These are phyloP conservation scores for Ceratocystis smalleyi DNA, from an alignment of 2,329 filamentous ascomycete species.

Conservation along the genomic window DNA sequence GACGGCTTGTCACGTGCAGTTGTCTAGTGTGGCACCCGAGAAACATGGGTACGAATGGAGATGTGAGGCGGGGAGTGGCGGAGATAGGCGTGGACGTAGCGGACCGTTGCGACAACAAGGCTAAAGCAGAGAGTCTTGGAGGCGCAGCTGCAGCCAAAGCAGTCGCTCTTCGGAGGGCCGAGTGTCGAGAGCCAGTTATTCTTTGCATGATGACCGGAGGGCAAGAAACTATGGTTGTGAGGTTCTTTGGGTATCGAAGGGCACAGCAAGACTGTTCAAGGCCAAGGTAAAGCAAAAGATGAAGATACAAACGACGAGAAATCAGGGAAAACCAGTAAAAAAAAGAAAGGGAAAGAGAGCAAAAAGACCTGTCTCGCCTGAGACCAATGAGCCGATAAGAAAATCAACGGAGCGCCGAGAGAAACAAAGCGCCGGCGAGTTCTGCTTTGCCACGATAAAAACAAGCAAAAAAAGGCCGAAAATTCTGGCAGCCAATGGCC, in stretches of 20 bases:
- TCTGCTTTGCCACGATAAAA: constrained; percentile 8
- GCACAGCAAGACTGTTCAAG: not conserved
- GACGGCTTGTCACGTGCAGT: constrained; percentile 23
- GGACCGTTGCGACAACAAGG: constrained; percentile 29
- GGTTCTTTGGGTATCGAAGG: not conserved
- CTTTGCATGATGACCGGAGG: constrained; percentile 9
- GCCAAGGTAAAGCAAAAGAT: not conserved
- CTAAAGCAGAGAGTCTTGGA: constrained; percentile 33
- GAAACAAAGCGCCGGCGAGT: constrained; percentile 4
- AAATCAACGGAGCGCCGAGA: not conserved
- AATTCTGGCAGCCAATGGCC: constrained; percentile 11
- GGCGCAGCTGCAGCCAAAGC: constrained; percentile 20
- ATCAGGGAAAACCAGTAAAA: not conserved
- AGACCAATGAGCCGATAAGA: not conserved
- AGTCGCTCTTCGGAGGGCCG: constrained; percentile 8
- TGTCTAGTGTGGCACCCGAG: constrained; percentile 6
- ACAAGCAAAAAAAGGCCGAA: constrained; percentile 12
- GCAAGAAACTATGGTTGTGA: not conserved
- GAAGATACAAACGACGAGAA: not conserved
- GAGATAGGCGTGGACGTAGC: constrained; percentile 25
- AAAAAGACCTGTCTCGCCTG: not conserved
- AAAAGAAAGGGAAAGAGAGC: not conserved
- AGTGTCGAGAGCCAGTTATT: constrained; percentile 8
- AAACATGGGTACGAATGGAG: constrained; percentile 22
- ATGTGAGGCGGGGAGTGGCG: constrained; percentile 26